Percentiles rank a stretch among this genome's conserved stretches.
phyloP scores from a whole-genome alignment of 495 filamentous ascomycete species.

The Penicillium paradoxum region DNA sequence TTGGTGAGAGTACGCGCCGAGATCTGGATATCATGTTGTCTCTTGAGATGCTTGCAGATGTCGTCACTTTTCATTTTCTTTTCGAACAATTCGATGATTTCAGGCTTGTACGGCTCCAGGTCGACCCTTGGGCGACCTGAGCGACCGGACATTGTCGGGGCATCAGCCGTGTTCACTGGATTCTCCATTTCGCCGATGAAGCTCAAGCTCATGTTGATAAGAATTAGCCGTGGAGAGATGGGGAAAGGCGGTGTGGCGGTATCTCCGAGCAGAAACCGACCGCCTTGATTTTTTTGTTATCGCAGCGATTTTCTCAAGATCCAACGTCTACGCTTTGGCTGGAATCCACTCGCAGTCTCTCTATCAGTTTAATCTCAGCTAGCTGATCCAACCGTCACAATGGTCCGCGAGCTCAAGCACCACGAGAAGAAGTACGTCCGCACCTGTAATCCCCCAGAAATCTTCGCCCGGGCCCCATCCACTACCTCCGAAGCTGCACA shows the following conservation, averaged over 20 bases:
- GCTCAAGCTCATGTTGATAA: neutral
- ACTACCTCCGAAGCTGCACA: neutral
- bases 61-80: conserved; percentile 6
- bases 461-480: neutral
- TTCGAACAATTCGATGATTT: neutral
- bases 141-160: neutral
- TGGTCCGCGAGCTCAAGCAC: conserved; percentile 90
- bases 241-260: neutral
- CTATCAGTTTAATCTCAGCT: neutral
- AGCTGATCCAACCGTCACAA: conserved; percentile 34
- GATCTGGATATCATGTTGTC: conserved; percentile 5
- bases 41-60: conserved; percentile 7
- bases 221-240: neutral
- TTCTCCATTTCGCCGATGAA: neutral
- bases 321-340: neutral
- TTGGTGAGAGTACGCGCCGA: conserved; percentile 5
- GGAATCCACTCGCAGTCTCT: neutral
- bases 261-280: conserved; percentile 15
- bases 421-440: conserved; percentile 68
- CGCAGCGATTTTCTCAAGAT: conserved; percentile 4
- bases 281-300: conserved; percentile 29
- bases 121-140: conserved; percentile 1
- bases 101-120: neutral
- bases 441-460: neutral
- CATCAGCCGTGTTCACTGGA: neutral